phyloP scores from a whole-genome alignment of 768 basidiomycete species.

The Leccinum rimulosum region DNA sequence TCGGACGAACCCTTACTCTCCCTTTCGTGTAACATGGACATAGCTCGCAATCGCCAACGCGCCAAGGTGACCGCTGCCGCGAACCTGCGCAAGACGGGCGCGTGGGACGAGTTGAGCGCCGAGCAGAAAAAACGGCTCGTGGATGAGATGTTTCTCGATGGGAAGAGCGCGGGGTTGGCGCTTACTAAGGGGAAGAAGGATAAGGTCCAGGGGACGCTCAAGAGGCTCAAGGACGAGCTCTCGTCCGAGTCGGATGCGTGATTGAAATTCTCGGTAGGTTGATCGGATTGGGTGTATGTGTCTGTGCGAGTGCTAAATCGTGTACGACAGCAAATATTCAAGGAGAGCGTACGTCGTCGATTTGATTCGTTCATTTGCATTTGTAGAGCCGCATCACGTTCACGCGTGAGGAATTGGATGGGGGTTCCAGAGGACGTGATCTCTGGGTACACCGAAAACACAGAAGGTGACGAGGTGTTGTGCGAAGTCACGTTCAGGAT shows the following conservation, averaged over 20 bases:
- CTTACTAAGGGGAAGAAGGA: slow-evolving; percentile 62
- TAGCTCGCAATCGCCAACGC: slow-evolving; percentile 58
- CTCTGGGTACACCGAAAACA: slow-evolving; percentile 67
- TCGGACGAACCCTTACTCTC: slow-evolving; percentile 7
- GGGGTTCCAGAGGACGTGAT: slow-evolving; percentile 79
- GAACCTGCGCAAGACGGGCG: slow-evolving; percentile 60
- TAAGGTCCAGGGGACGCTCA: slow-evolving; percentile 55
- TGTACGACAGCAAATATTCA: slow-evolving; percentile 56
- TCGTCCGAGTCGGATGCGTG: slow-evolving; percentile 68
- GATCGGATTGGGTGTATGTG: not conserved
- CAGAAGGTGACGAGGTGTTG: slow-evolving; percentile 51
- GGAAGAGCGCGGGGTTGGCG: slow-evolving; percentile 72
- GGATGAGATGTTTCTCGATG: slow-evolving; percentile 75
- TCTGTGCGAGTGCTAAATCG: not conserved
- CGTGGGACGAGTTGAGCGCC: slow-evolving; percentile 56
- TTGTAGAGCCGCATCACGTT: slow-evolving; percentile 60
- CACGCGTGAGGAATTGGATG: slow-evolving; percentile 67
- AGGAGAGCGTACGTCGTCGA: slow-evolving; percentile 58
- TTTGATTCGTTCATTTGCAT: slow-evolving; percentile 5
- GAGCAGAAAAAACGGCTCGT: slow-evolving; percentile 78
- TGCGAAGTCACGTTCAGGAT: slow-evolving; percentile 79
- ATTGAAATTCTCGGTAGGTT: slow-evolving; percentile 53
- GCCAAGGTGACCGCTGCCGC: slow-evolving; percentile 67
- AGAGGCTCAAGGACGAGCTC: slow-evolving; percentile 67
- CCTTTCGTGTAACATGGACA: not conserved